Evolutionary conservation across 139 green algal genomes (phyloP).

Genomic region (Diplosphaera chodatii): DNA sequence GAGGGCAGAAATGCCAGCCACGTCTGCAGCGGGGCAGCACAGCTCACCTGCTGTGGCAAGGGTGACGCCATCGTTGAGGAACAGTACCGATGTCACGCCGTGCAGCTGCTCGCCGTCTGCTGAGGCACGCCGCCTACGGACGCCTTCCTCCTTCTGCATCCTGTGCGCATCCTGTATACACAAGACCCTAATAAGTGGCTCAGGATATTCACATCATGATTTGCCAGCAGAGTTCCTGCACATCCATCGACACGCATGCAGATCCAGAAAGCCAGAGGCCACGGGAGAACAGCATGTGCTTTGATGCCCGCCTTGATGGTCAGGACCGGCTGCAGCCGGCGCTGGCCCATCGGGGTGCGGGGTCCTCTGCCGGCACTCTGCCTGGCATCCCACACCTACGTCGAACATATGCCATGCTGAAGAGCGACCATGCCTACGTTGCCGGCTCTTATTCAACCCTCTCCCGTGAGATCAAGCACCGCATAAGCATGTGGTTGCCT

Average conservation of each 20-base stretch:
- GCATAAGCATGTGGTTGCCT: no score
- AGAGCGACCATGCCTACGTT: no score
- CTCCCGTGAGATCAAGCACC: no score
- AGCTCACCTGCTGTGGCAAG: constrained; percentile 40
- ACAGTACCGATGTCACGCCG: constrained; percentile 53
- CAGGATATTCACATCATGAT: no score
- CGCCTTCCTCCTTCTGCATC: not conserved
- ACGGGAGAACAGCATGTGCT: no score
- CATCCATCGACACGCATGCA: not conserved
- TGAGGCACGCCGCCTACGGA: constrained; percentile 8
- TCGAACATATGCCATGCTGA: no score
- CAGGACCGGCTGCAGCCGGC: constrained; percentile 6
- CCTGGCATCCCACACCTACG: constrained; percentile 67
- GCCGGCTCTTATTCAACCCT: no score
- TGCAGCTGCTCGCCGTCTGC: constrained; percentile 18
- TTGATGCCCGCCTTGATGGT: not conserved
- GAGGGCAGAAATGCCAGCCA: no score
- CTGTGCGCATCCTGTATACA: constrained; percentile 17
- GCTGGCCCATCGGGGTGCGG: not conserved
- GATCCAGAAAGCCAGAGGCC: not conserved
- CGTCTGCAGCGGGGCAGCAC: no score
- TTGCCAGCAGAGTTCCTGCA: no score
- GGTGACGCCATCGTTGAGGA: constrained; percentile 36
- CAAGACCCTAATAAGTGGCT: not conserved
- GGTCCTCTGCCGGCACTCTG: not conserved